Conservation (phyloP, 495 filamentous ascomycete species). For the Cercophora sp. region DNA sequence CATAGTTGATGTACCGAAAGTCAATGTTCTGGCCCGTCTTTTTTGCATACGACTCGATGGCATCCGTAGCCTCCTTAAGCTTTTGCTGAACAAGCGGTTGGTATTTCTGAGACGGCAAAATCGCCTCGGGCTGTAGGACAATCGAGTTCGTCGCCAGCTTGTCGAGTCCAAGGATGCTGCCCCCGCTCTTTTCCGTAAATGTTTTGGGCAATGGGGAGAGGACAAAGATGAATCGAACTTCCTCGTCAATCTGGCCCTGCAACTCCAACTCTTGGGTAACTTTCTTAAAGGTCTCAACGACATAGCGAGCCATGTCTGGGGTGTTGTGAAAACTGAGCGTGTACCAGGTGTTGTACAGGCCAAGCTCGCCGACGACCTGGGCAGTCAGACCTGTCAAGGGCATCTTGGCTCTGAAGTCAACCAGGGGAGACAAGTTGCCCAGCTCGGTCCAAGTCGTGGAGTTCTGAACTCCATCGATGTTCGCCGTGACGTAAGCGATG, state of each 20-base stretch:
- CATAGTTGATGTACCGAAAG: constrained; percentile 43
- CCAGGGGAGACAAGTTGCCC: neutral
- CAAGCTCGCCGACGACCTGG: neutral
- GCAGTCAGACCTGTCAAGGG: neutral
- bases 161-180: constrained; percentile 3
- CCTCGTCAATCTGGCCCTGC: constrained; percentile 2
- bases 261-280: neutral
- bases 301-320: neutral
- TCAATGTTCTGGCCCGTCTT: constrained; percentile 22
- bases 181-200: neutral
- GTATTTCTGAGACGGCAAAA: neutral
- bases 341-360: constrained; percentile 5
- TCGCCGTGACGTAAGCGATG: neutral
- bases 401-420: neutral
- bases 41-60: constrained; percentile 17
- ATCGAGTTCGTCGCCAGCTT: neutral
- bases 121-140: constrained; percentile 5
- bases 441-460: neutral
- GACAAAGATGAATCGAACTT: constrained; percentile 6
- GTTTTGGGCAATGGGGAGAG: constrained; percentile 6
- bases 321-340: constrained; percentile 1
- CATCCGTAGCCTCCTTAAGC: constrained; percentile 1
- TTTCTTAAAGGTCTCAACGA: neutral
- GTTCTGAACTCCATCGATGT: neutral
- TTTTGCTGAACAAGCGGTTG: constrained; percentile 1